Conservation (phyloP, 2,329 filamentous ascomycete species). For the Colletotrichum cordylinicola region DNA sequence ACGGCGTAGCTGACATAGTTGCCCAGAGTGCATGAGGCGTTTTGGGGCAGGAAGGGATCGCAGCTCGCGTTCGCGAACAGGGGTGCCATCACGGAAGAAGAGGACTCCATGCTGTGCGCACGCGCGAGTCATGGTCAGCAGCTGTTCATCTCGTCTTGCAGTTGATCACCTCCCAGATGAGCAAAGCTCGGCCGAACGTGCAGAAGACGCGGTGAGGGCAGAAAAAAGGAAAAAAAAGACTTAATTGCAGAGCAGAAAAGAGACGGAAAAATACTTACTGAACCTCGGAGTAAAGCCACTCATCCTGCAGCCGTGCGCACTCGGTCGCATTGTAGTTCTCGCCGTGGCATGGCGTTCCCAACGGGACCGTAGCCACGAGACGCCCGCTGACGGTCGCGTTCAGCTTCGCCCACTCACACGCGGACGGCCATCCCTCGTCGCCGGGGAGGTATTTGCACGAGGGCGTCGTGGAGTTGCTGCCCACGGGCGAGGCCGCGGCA, state of each 20-base stretch:
- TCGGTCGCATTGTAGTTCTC: constrained; percentile 7
- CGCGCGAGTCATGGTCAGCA: not conserved
- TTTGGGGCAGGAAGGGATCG: constrained; percentile 33
- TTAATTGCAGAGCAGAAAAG: not conserved
- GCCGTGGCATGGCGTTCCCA: constrained; percentile 13
- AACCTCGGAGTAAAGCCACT: constrained; percentile 16
- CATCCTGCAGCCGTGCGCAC: constrained; percentile 12
- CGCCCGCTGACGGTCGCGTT: constrained; percentile 15
- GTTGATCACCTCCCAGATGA: not conserved
- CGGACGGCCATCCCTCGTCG: constrained; percentile 12
- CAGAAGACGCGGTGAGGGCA: not conserved
- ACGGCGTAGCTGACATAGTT: constrained; percentile 34
- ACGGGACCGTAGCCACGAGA: constrained; percentile 9
- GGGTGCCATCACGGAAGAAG: constrained; percentile 31
- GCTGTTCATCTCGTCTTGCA: constrained; percentile 25
- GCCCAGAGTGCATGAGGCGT: constrained; percentile 39
- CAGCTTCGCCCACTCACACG: constrained; percentile 8
- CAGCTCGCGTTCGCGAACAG: constrained; percentile 34
- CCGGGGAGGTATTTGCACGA: constrained; percentile 18
- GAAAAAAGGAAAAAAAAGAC: not conserved
- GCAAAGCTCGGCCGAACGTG: not conserved
- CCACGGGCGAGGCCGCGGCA: not conserved
- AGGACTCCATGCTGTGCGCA: constrained; percentile 10
- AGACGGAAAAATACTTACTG: not conserved
- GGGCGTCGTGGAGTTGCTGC: not conserved